Base-by-base conservation (phyloP, 768 basidiomycete species). In the Leccinellum rugosiceps region DNA sequence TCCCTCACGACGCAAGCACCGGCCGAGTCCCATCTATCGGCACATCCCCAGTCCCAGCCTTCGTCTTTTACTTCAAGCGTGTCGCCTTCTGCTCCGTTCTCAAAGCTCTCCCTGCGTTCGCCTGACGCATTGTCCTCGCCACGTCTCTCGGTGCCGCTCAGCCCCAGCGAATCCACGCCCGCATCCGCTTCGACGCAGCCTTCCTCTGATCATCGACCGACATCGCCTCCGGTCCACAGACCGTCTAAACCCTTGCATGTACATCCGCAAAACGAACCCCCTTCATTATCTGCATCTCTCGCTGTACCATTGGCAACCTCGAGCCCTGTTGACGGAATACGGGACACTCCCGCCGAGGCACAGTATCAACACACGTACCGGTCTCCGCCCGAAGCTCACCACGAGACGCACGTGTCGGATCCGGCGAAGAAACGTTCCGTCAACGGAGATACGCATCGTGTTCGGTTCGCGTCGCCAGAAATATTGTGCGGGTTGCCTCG, bases 41-140 rank as follows among this genome's bases (percentile, higher is more conserved):
- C 25, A 17, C 44, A 21, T 21, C 10, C 38, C 21, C 55, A 9
- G 6, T 11, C 55, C 14, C 56, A 55, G 9, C 14, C 57, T 8
- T 15, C 38, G 28, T 48, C 50, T 25, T 31, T 58, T 19, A 48
- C 26, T 6, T 35, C 68, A n/a, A 59, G 58, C 3, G 65, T 68
- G 3, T 83, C 82, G 0, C 82, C 81, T 1, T 76, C 82, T 0
- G 67, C 72, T 4, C 74, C 80, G 0, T 84, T 85, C 58, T 78
- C 83, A 46, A 80, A 78, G 50, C 72, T 85, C 38, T 83, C 83
- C 2, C 57, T 84, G 59, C 61, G 79, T 62, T 72, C 72, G 46
- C 74, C 76, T 50, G 57, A 72, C 52, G 57, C 61, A 50, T 55
- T 56, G 28, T 58, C 57, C 21, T 53, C 52, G 13, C 41, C 63